Percentiles rank a stretch among this genome's conserved stretches.
phyloP scores from a whole-genome alignment of 179 eudicot species.

The Vitellaria paradoxa region DNA sequence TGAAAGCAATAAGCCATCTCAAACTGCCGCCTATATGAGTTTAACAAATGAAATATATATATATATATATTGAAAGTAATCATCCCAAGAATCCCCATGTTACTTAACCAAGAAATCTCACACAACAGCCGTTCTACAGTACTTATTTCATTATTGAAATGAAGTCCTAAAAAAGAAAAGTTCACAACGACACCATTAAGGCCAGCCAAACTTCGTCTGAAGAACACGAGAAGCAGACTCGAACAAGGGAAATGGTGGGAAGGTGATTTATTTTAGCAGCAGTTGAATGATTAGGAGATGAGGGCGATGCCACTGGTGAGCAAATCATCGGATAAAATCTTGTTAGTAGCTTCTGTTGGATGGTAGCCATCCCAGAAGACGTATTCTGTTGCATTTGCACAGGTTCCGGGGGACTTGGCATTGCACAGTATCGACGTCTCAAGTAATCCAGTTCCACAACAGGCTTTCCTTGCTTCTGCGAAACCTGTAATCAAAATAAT shows the following conservation, averaged over 20 bases:
- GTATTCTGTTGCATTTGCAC: conserved; percentile 71
- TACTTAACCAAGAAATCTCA: too few species aligned
- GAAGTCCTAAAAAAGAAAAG: background rate
- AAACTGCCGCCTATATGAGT: too few species aligned
- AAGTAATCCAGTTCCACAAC: conserved; percentile 81
- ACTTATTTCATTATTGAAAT: background rate
- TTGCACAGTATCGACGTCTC: conserved; percentile 82
- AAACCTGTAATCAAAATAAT: conserved; percentile 51
- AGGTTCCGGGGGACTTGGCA: conserved; percentile 62
- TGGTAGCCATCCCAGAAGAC: conserved; percentile 97
- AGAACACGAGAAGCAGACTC: background rate
- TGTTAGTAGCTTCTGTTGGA: conserved; percentile 81
- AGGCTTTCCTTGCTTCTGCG: conserved; percentile 75
- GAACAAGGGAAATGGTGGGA: background rate
- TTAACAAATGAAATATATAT: too few species aligned
- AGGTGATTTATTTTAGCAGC: background rate
- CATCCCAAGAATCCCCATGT: too few species aligned
- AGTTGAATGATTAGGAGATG: conserved; percentile 37
- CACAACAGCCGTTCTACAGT: too few species aligned
- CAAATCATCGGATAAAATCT: conserved; percentile 56
- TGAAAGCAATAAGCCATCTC: too few species aligned
- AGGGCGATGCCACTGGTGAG: conserved; percentile 62
- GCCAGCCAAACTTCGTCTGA: background rate
- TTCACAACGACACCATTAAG: background rate
- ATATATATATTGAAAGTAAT: too few species aligned